Evolutionary conservation across 768 basidiomycete species (phyloP), one percentile per base, ranked within the genome.

Genomic region (Cubamyces sp.): DNA sequence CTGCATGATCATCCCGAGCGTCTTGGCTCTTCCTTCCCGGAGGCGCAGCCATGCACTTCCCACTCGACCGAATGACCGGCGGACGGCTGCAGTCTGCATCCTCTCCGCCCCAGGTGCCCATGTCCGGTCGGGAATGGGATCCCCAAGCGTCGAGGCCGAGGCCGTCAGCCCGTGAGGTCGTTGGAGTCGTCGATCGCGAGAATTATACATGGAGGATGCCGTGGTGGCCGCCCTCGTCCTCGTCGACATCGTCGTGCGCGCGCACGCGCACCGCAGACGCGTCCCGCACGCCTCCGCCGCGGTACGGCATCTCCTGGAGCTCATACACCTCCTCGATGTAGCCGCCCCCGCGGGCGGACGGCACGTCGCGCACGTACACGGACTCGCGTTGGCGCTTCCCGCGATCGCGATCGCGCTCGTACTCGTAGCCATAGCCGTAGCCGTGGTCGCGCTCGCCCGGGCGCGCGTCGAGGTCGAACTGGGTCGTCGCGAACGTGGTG

Each of bases 251-350:
- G 46, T 52, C 47, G 28, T 50, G 9, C 47, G 14, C 47, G 49
- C 40, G 50, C 5, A 39, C 28, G 25, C 41, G 9, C 5, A 21
- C 23, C 45, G 30, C 40, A 34, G 34, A 34, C 41, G 39, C 26
- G 39, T 52, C 49, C 45, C 45, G 45, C 45, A 5, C 45, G 23
- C 41, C 54, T n/a, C 21, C 41, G 28, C 21, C 42, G 16, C 5
- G 21, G 18, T 47, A 30, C 15, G 42, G 21, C 34, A 53, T n/a
- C 19, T 60, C 57, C 40, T 56, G 56, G 25, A 61, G 39, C 64
- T 61, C 64, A 41, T 61, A 61, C 53, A 40, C 43, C 45, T 65
- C 64, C 25, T 56, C 64, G 43, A 58, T 54, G 39, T 64, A 51
- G 18, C 58, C 58, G 12, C n/a, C 21, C 14, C 58, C 53, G 41